phyloP scores from a whole-genome alignment of 257 asterid species.

The Capsicum rhomboideum region DNA sequence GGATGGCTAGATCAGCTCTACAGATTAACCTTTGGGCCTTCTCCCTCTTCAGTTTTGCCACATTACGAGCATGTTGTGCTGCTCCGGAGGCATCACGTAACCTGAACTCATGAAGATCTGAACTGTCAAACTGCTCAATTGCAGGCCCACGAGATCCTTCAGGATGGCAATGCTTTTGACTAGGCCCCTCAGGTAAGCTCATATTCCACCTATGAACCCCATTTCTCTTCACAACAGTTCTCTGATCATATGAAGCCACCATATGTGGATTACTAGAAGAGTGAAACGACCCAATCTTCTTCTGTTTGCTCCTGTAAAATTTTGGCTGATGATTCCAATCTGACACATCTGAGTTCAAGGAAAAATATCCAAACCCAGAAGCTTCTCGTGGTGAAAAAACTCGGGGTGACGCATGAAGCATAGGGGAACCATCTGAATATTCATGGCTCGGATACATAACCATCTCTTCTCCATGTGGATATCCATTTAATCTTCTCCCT shows the following conservation, averaged over 20 bases:
- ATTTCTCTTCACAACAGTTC: constrained; percentile 34
- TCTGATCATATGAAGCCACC: constrained; percentile 32
- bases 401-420: constrained; percentile 46
- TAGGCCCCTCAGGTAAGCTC: constrained; percentile 41
- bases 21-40: constrained; percentile 58
- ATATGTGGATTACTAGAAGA: constrained; percentile 28
- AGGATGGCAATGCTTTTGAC: constrained; percentile 28
- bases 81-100: constrained; percentile 64
- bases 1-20: constrained; percentile 73
- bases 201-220: constrained; percentile 50
- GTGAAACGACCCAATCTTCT: constrained; percentile 41
- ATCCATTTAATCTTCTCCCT: constrained; percentile 67
- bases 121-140: constrained; percentile 26
- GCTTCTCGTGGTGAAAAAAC: constrained; percentile 51
- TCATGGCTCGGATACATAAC: constrained; percentile 32
- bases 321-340: constrained; percentile 55
- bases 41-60: constrained; percentile 83
- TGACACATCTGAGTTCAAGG: constrained; percentile 36
- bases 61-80: constrained; percentile 41
- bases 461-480: constrained; percentile 51
- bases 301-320: constrained; percentile 41
- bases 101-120: constrained; percentile 57
- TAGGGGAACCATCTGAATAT: constrained; percentile 60
- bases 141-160: constrained; percentile 34
- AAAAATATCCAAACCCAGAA: constrained; percentile 28